Percentiles rank a stretch among this genome's conserved stretches.
phyloP scores from a whole-genome alignment of 2,329 filamentous ascomycete species.

The Xylaria sp. region DNA sequence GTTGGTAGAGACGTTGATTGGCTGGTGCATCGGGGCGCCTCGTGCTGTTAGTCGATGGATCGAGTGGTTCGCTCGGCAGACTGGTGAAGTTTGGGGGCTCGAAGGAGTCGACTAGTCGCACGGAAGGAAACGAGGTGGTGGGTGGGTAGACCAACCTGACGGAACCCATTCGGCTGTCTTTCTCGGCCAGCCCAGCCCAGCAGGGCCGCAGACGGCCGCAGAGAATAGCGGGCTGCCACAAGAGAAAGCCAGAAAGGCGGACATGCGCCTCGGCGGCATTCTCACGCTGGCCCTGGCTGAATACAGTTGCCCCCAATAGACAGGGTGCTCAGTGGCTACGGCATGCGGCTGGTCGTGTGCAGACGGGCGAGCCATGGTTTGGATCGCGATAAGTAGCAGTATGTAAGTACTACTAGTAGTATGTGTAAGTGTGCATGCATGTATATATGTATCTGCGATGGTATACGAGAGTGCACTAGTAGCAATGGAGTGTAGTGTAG shows the following conservation, averaged over 20 bases:
- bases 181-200: background rate
- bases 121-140: slow-evolving; percentile 20
- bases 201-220: background rate
- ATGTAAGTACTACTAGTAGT: too few species aligned
- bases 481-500: background rate
- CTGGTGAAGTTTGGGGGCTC: slow-evolving; percentile 30
- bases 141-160: slow-evolving; percentile 17
- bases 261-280: background rate
- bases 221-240: background rate
- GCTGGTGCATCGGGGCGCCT: slow-evolving; percentile 22
- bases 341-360: slow-evolving; percentile 24
- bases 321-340: background rate
- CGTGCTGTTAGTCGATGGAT: slow-evolving; percentile 23
- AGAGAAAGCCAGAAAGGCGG: background rate
- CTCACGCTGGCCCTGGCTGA: background rate
- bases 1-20: slow-evolving; percentile 38
- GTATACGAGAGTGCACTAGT: slow-evolving; percentile 21
- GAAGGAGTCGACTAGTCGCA: slow-evolving; percentile 20
- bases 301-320: background rate
- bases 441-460: background rate
- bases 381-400: background rate
- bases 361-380: slow-evolving; percentile 8
- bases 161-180: slow-evolving; percentile 15
- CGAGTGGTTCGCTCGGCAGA: slow-evolving; percentile 35
- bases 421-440: background rate